Conservation (phyloP, 805 yeast species). For the Metschnikowia borealis region DNA sequence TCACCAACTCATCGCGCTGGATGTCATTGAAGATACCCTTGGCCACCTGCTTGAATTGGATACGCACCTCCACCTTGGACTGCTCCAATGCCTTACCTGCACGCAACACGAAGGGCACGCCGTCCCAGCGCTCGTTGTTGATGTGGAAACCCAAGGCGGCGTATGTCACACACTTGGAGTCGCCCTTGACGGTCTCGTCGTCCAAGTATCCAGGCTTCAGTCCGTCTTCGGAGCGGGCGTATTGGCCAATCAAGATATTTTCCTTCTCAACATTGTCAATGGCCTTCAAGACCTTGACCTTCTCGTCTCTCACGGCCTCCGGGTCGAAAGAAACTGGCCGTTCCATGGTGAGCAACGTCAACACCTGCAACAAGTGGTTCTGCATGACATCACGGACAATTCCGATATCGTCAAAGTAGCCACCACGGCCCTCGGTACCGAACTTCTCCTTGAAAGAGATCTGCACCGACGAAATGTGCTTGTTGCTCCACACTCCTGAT, state of each 20-base stretch:
- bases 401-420: constrained; percentile 92
- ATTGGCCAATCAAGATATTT: constrained; percentile 84
- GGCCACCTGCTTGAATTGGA: constrained; percentile 86
- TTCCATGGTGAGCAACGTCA: constrained; percentile 92
- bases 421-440: constrained; percentile 99
- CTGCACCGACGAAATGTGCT: constrained; percentile 75
- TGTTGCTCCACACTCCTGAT: constrained; percentile 83
- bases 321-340: constrained; percentile 89
- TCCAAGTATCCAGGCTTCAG: constrained; percentile 86
- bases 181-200: constrained; percentile 80
- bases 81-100: constrained; percentile 98
- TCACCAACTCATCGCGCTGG: constrained; percentile 88
- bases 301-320: constrained; percentile 93
- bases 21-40: constrained; percentile 76
- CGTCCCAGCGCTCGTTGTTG: constrained; percentile 95
- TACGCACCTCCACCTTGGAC: constrained; percentile 90
- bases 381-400: constrained; percentile 98
- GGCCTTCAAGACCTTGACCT: constrained; percentile 86
- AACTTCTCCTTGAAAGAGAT: constrained; percentile 96
- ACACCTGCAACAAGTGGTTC: constrained; percentile 90
- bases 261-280: constrained; percentile 61
- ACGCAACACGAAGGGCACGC: constrained; percentile 91
- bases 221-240: constrained; percentile 80
- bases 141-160: constrained; percentile 81
- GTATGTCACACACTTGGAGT: constrained; percentile 85